Evolutionary conservation across 2,329 filamentous ascomycete species (phyloP).

Genomic region (Penicillium janthinellum): DNA sequence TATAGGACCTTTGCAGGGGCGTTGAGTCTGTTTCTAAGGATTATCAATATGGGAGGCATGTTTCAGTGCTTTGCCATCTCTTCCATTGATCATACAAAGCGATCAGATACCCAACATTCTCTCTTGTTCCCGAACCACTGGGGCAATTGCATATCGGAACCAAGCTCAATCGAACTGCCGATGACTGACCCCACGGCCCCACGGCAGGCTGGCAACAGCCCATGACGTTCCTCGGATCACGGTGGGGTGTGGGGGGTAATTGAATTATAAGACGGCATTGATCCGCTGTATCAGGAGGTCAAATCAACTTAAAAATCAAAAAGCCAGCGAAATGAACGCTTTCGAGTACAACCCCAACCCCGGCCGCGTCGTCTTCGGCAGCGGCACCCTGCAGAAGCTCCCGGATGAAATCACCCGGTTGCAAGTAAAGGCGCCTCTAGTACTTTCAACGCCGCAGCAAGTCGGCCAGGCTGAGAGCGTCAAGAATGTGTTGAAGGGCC

Average conservation of each 20-base stretch:
- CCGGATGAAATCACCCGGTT: slow-evolving; percentile 49
- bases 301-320: neutral
- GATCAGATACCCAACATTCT: neutral
- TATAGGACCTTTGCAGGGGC: neutral
- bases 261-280: slow-evolving; percentile 20
- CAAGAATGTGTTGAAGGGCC: slow-evolving; percentile 47
- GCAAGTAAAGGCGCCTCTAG: slow-evolving; percentile 53
- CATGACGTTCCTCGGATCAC: slow-evolving; percentile 14
- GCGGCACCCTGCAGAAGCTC: slow-evolving; percentile 55
- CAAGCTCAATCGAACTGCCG: slow-evolving; percentile 18
- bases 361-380: slow-evolving; percentile 59
- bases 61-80: neutral
- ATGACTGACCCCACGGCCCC: slow-evolving; percentile 19
- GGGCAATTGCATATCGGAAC: slow-evolving; percentile 9
- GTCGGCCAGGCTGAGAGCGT: slow-evolving; percentile 50
- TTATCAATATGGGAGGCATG: no score
- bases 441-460: slow-evolving; percentile 61
- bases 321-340: slow-evolving; percentile 46
- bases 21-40: neutral
- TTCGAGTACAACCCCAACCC: slow-evolving; percentile 61
- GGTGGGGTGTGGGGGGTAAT: slow-evolving; percentile 20
- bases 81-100: neutral
- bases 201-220: slow-evolving; percentile 1
- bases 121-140: neutral
- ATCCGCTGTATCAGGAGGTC: neutral